Conservation (phyloP, 805 yeast genomes). For the Ogataea sp. region DNA sequence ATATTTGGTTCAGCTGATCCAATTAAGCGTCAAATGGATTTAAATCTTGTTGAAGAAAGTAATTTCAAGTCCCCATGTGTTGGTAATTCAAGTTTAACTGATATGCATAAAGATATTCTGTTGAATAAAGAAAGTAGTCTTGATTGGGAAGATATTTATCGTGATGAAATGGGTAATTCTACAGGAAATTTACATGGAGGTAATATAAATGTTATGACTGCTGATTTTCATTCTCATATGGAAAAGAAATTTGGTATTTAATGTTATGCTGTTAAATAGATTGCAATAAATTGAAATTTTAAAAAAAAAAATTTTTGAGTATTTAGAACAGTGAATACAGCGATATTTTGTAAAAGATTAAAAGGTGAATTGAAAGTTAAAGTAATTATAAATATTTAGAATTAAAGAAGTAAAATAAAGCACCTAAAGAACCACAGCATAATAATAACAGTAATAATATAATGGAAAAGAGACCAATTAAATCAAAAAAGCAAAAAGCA, state of each 20-base stretch:
- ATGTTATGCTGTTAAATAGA: conserved; percentile 1
- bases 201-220: conserved; percentile 23
- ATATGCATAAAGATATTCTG: conserved; percentile 53
- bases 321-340: no score
- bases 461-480: no score
- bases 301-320: no score
- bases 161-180: conserved; percentile 32
- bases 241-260: conserved; percentile 54
- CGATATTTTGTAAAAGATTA: no score
- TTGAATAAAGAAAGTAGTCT: conserved; percentile 66
- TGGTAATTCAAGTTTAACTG: conserved; percentile 50
- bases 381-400: no score
- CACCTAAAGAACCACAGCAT: no score
- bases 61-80: conserved; percentile 68
- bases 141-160: conserved; percentile 93
- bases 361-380: no score
- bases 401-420: no score
- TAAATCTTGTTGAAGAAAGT: conserved; percentile 58
- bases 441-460: no score
- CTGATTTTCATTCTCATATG: conserved; percentile 67
- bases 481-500: no score
- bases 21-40: conserved; percentile 84
- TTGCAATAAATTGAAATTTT: no score
- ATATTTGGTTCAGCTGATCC: conserved; percentile 93
- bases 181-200: no score